Evolutionary conservation across 371 early-diverging fungal genomes (phyloP), one percentile per base, ranked within the genome.

Genomic region (Circinella umbellata): DNA sequence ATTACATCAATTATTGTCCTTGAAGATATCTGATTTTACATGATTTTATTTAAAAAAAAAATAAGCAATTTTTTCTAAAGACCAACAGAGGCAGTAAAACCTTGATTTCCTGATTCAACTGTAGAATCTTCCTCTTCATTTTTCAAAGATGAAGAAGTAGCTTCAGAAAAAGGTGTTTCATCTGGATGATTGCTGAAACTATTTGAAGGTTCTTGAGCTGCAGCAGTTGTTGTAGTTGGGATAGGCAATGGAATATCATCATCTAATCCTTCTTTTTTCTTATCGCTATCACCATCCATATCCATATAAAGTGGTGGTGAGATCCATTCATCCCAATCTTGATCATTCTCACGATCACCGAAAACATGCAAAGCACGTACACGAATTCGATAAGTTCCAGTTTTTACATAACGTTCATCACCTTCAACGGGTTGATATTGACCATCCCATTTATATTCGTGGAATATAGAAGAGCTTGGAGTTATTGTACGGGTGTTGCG

Each of bases 321-420:
- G 5, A 54, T 34, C 70, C 70, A 70, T 20, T 55, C 61, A 51
- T 70, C 70, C 66, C 66, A 70, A 66, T 66, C 66, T 20, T 51
- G 34, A 17, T 47, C 62, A 18, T 60, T 66, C 15, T 11, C 18
- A 38, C 62, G 70, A 61, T 70, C 66, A 39, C 66, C 65, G 53
- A 70, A 70, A 11, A 70, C 70, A 61, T 60, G 66, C 3, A 70
- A 47, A 20, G 66, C 70, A 35, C 70, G 70, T 14, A 70, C 48
- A 13, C 66, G 65, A 27, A 66, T 39, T 27, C 53, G 61, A 46
- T 66, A 70, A 36, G 61, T 38, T 7, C 63, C 70, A 17, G 60
- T 27, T n/a, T 42, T 9, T 36, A 64, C 69, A 27, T 53, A 51
- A n/a, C 7, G 38, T 34, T n/a, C 49, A n/a, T 61, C 37, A 5